Base-by-base conservation (phyloP, 345 rosid species). In the Linum lewisii region DNA sequence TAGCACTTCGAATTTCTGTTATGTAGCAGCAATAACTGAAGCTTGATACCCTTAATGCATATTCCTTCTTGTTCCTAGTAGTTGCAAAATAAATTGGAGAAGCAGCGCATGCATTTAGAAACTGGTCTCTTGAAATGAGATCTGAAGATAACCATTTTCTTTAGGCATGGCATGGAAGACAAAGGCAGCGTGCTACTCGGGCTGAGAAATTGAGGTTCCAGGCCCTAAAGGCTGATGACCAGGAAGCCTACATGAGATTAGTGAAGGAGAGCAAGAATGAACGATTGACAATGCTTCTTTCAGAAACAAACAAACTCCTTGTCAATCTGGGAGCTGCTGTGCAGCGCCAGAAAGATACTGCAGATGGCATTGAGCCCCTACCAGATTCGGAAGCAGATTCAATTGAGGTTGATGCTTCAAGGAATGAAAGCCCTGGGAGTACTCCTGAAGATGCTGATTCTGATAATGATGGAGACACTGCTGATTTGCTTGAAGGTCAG, bases 161-260 rank as follows among this genome's bases (percentile, higher is more conserved):
- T 54, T 74, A 93, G 99, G 90, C 90, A 11, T 94, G 99, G 99
- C 99, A 94, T 85, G 97, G 96, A 71, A 85, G 88, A 75, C 99
- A 94, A 81, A 81, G 97, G 73, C 99, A 94, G 59, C 97, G 99
- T 61, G 95, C 95, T 26, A 89, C 96, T 26, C 83, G 99, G 53
- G 97, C 97, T 62, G 99, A 94, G 80, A 94, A 90, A 72, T 68
- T 94, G 74, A 87, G 99, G 73, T 76, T 94, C 72, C 90, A 85
- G 76, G 99, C 99, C 59, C 79, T 94, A 71, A 94, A 90, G 79
- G 85, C 96, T 52, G 99, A 90, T 77, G 96, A 94, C 69, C 96
- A 94, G 75, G 99, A 87, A 78, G 94, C 95, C 67, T 94, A 94
- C 72, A 85, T 89, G 95, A 81, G 83, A 79, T 68, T 94, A 63